Evolutionary conservation across 2,329 filamentous ascomycete species (phyloP), one percentile per base, ranked within the genome.

Genomic region (Phaeosphaeriaceae sp.): DNA sequence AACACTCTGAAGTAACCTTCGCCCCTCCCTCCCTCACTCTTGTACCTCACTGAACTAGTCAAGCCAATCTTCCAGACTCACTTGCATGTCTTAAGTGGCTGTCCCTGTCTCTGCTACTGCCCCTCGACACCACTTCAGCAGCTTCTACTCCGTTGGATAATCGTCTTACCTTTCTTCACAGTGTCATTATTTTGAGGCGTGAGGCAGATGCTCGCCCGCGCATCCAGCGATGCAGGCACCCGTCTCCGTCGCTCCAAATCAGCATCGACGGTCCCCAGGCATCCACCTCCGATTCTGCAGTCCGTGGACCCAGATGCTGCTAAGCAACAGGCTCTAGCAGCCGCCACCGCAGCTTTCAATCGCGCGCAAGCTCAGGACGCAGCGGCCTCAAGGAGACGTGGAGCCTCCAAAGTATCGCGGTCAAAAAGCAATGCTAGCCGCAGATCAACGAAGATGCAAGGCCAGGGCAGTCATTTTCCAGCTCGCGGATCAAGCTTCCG

Each of bases 171-270:
- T 20, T 63, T 54, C 60, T 59, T 61, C 62, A 54, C 62, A 62
- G 52, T 57, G 51, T 22, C 40, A n/a, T 47, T 61, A 64, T 68
- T 50, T 67, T 69, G 70, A 58, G 48, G 19, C 13, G 42, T 45
- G 52, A 27, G 24, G 24, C 53, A 51, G 31, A 78, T 78, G 76
- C 70, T 77, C 51, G 70, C 73, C 45, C 69, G 74, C 31, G 67
- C 73, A 21, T 73, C 70, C 41, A 77, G 72, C 62, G 76, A 78
- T 59, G 72, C 74, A 24, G 72, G 71, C 48, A 72, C 67, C 10
- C 76, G 74, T 59, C 67, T 78, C 9, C 74, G 75, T 42, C 74
- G 73, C 46, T 77, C 74, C 42, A 78, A 77, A 58, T 78, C 76
- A 7, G 59, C 69, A 2, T 73, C 74, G 3, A 74, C 69, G 1